Evolutionary conservation across 176 grass and related monocot genomes (phyloP).

Genomic region (Cymbopogon citratus): DNA sequence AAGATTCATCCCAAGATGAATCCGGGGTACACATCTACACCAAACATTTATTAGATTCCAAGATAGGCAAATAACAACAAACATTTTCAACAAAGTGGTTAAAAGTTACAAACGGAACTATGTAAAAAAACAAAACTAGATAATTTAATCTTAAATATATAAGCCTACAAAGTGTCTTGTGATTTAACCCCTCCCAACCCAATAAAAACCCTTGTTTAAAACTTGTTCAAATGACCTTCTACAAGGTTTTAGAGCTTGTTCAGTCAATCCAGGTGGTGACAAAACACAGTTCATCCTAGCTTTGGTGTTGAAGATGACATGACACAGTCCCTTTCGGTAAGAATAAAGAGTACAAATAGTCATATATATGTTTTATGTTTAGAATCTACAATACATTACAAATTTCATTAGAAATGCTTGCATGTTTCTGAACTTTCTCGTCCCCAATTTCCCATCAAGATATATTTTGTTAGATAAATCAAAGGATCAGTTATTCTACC

Average conservation of each 20-base stretch:
- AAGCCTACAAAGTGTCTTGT: neutral
- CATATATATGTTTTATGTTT: neutral
- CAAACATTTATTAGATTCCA: neutral
- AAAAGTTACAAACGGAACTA: neutral
- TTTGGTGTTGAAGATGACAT: neutral
- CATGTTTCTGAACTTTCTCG: neutral
- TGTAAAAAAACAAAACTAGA: neutral
- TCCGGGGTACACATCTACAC: neutral
- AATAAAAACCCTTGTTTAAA: neutral
- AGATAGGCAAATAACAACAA: neutral
- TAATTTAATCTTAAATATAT: neutral
- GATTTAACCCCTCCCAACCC: neutral
- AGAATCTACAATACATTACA: neutral
- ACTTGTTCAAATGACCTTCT: neutral
- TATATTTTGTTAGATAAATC: neutral
- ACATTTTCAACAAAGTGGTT: neutral
- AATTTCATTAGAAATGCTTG: neutral
- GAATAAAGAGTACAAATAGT: neutral
- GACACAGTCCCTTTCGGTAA: neutral
- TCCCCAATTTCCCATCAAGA: neutral
- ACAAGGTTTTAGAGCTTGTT: neutral
- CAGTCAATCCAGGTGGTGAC: neutral
- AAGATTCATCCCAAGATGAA: neutral
- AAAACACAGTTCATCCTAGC: neutral
- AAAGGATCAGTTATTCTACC: neutral